Base-by-base conservation (phyloP, 2,329 filamentous ascomycete genomes). In the Didymella pinodella region DNA sequence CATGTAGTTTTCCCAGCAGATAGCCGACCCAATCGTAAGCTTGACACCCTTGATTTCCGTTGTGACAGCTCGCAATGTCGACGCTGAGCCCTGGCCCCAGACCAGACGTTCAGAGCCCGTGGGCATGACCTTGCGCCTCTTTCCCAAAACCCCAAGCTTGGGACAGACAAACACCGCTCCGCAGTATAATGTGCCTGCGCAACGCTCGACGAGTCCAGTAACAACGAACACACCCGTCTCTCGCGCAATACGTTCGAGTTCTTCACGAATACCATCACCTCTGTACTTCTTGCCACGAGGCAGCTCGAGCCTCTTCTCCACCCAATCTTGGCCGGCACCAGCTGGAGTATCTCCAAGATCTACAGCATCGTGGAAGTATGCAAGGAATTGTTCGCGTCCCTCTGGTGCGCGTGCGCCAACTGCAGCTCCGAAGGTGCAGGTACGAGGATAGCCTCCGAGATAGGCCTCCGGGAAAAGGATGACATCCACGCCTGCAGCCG, bases 1-100 rank as follows among this genome's bases (percentile, higher is more conserved):
- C 93, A 97, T 97, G 79, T 94, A 96, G 76, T 91, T 97, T 77
- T 98, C 93, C 93, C 93, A 97, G 82, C 93, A 97, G 65, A 98
- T 96, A 3, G 93, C 94, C 3, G 90, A 88, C 0, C 90, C 93
- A 59, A 97, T 85, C 56, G 91, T 94, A 60, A 97, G 79, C 63
- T 87, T 88, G 2, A 93, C 86, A 48, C 92, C 92, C 61, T 89
- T 89, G 74, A 97, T 92, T 25, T 83, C 86, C 1, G 92, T 93
- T 26, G 87, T 89, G 1, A 97, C 87, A 3, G 93, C 93, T 62
- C 87, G 86, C 28, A 97, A 84, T 3, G 92, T 95, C 0, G 86
- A 86, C 0, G 93, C 87, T 2, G 88, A 89, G 40, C 93, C 93
- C 74, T 96, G 91, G 0, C 91, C 92, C 93, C 93, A 97, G 58